Base-by-base conservation (phyloP, 371 early-diverging fungal species). In the Caulochytrium protostelioides region DNA sequence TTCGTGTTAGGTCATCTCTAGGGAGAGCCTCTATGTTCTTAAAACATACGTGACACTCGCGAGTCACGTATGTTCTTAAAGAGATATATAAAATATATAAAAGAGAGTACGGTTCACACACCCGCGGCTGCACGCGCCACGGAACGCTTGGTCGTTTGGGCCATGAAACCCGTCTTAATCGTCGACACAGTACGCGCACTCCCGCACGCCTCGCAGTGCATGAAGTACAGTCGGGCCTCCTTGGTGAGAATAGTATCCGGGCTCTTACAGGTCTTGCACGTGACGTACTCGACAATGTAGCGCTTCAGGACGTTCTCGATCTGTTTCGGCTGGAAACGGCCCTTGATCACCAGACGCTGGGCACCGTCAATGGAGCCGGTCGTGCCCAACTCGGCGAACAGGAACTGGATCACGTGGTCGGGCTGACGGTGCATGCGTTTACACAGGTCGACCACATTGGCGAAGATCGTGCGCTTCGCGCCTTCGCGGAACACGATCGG, bases 261-360 rank as follows among this genome's bases (percentile, higher is more conserved):
- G 4, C 82, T 81, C 50, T 89, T 91, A 75, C 99, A 99, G 22
- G 90, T 87, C 65, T 90, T 94, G 71, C 99, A 99, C 2, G 91
- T 80, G 17, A 99, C 98, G 47, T 97, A 99, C 57, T 97, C 94
- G 37, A 82, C 84, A 57, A 98, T 97, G 55, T 98, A 99, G 34
- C 79, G 79, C 57, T 94, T 86, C 42, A 99, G 58, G 31, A 98
- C 85, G 40, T 81, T 89, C 60, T 98, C 98, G 32, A 99, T 86
- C 59, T 98, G 97, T 65, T 89, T 87, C 58, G 87, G 95, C 58
- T 89, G 83, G 80, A 91, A 98, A 38, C 81, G 74, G 37, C 99
- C 99, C 73, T 90, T 89, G 60, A 99, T 87, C 28, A 97, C 65
- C 37, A 99, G 59, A 24, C 90, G 75, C 49, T 85, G 82, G 31